A percentile compares a stretch with the other conserved stretches of the same genome.
Conservation (phyloP, 345 rosid species). For the Linum tenue region DNA sequence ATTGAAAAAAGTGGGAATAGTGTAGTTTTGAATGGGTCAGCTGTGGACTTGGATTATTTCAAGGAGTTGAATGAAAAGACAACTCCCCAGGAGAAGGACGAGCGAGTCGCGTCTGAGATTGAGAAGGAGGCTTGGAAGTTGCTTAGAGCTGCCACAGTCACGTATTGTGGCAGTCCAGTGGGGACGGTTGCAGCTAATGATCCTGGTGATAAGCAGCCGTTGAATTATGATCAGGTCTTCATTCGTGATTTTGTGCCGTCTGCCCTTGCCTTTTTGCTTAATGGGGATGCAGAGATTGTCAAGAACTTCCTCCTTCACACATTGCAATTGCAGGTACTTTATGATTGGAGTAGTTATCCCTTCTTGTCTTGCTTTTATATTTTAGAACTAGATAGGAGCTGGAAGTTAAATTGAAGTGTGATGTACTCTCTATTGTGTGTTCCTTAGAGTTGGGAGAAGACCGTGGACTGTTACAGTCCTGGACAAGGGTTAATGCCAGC, state of each 20-base stretch:
- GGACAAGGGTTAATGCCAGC: slow-evolving; percentile 98
- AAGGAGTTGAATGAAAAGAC: slow-evolving; percentile 30
- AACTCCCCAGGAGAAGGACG: slow-evolving; percentile 15
- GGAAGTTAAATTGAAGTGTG: not conserved
- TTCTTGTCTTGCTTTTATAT: not conserved
- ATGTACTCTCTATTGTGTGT: slow-evolving; percentile 9
- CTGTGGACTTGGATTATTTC: slow-evolving; percentile 29
- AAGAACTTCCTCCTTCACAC: slow-evolving; percentile 90
- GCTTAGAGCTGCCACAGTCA: slow-evolving; percentile 61
- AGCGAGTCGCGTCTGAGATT: slow-evolving; percentile 45
- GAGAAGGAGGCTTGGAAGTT: slow-evolving; percentile 87
- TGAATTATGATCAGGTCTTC: slow-evolving; percentile 92
- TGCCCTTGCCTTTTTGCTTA: slow-evolving; percentile 76
- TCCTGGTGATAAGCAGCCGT: slow-evolving; percentile 54
- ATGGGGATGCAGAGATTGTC: slow-evolving; percentile 80
- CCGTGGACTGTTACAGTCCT: slow-evolving; percentile 94
- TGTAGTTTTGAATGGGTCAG: slow-evolving; percentile 24
- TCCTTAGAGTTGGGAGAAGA: slow-evolving; percentile 94
- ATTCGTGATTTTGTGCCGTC: slow-evolving; percentile 98
- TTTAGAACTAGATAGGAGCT: not conserved
- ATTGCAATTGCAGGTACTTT: slow-evolving; percentile 80
- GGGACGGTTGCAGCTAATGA: slow-evolving; percentile 85
- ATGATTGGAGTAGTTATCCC: not conserved
- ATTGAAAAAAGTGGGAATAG: slow-evolving; percentile 24
- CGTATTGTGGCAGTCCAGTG: slow-evolving; percentile 68